Conservation (phyloP, 768 basidiomycete species). For the Suillus sp. region DNA sequence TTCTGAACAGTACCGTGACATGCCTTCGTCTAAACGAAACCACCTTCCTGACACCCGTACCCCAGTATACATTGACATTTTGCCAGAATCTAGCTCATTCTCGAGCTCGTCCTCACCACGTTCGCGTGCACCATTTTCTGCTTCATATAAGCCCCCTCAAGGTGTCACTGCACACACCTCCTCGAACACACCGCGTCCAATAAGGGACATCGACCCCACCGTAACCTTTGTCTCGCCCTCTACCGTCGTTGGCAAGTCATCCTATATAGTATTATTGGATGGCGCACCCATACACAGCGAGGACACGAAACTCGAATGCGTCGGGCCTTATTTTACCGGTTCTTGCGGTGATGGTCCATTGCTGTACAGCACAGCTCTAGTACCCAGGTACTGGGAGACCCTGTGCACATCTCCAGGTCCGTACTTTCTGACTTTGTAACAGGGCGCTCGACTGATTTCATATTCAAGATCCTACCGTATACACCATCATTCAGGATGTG, state of each 20-base stretch:
- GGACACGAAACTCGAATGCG: slow-evolving; percentile 37
- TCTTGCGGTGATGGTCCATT: slow-evolving; percentile 32
- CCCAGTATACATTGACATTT: slow-evolving; percentile 38
- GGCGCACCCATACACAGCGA: slow-evolving; percentile 56
- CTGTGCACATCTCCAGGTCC: slow-evolving; percentile 57
- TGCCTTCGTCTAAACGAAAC: slow-evolving; percentile 27
- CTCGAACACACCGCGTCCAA: slow-evolving; percentile 45
- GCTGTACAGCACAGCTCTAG: slow-evolving; percentile 63
- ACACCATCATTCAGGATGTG: slow-evolving; percentile 69
- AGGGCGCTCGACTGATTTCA: slow-evolving; percentile 1
- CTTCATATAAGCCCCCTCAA: background rate
- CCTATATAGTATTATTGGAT: slow-evolving; percentile 55
- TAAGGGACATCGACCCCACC: slow-evolving; percentile 64
- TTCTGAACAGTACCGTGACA: slow-evolving; percentile 19
- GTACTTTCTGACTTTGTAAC: slow-evolving; percentile 17
- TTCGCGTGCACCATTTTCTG: background rate
- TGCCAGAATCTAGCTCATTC: slow-evolving; percentile 25
- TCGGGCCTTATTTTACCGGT: slow-evolving; percentile 36
- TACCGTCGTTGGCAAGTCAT: slow-evolving; percentile 51
- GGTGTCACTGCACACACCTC: slow-evolving; percentile 9
- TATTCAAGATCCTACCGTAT: slow-evolving; percentile 61
- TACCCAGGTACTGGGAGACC: slow-evolving; percentile 66
- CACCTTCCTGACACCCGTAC: slow-evolving; percentile 29
- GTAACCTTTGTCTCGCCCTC: slow-evolving; percentile 62
- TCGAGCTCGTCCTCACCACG: background rate